Evolutionary conservation across 164 flowering plant genomes (phyloP), one percentile per base, ranked within the genome.

Genomic region (Chimonanthus praecox): DNA sequence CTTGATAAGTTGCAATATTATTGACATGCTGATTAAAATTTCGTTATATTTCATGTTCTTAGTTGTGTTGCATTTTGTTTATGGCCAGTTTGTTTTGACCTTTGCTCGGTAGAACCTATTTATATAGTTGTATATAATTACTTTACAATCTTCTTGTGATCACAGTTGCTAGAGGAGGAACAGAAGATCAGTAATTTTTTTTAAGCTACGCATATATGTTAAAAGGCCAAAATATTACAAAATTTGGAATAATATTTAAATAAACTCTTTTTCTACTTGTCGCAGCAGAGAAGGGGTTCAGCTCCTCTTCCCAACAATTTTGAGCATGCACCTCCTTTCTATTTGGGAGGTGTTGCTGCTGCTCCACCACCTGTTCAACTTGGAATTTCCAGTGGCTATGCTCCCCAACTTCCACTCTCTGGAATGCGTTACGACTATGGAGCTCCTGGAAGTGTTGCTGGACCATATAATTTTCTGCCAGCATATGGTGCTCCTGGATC

Each of bases 261-360:
- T 71, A 47, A 33, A 15, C 71, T 47, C 10, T 71, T 47, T 70
- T 76, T 33, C 33, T 33, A 73, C 73, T 76, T 67, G 64, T 46
- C 72, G 69, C 69, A 33, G 70, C 79, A 81, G 84, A 76, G 80
- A 76, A 69, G 72, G 74, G 80, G 77, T 16, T 75, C 81, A 16
- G 74, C 79, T 10, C 85, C 81, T 64, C 64, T 76, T 43, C 67
- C 76, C 49, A 79, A 79, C 51, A 78, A 78, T 50, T 84, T 78
- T 68, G 78, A 76, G 43, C 74, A 78, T 46, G 76, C 77, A 69
- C 78, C 83, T 70, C 87, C 85, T 9, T 72, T 73, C 65, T 82
- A 82, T 81, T 71, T 80, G 54, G 85, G 87, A 72, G 85, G 84
- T 18, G 75, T 75, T 63, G 84, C 79, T 63, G 84, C 79, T 50